Evolutionary conservation across 495 filamentous ascomycete genomes (phyloP), one percentile per base, ranked within the genome.

Genomic region (Aspergillus saccharolyticus): DNA sequence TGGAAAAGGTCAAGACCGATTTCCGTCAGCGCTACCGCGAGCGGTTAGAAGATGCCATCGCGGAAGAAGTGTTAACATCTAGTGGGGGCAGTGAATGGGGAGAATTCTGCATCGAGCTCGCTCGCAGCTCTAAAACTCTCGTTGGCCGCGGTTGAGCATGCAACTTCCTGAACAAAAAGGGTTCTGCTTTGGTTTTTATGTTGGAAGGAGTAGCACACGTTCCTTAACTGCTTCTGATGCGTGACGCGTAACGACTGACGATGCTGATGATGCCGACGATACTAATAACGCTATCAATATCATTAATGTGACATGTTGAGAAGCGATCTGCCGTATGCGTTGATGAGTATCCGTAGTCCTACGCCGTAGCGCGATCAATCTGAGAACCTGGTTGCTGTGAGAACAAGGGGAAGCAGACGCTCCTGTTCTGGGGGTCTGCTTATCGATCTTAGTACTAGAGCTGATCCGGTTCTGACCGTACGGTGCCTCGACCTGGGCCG

Each of bases 11-110:
- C 22, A 90, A 90, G 75, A 63, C 66, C 9, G 85, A 88, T 42
- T 95, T 87, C 64, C 78, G 84, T 51, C 81, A 83, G 52, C 79
- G 89, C 39, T 95, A 92, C 69, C 78, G 78, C n/a, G 74, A 80
- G 52, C 84, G 87, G 43, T 74, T 96, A 52, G 81, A 86, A 61
- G 80, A 85, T 49, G 77, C 76, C 25, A 79, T 86, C 61, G 73
- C 73, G 39, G 78, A 81, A 55, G 78, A 75, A 61, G 71, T 77
- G 28, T 70, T 77, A 46, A 54, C 70, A 21, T 64, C 65, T 5
- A 73, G 56, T 28, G 70, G 70, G 2, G 73, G 71, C 0, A 65
- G 64, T 39, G 78, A 81, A 12, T 85, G 81, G 74, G 75, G 79
- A 8, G 80, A 83, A 61, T 85, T 86, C 60, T 81, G 81, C 61